Percentiles rank a stretch among this genome's conserved stretches.
Conservation (phyloP, 371 early-diverging fungal species). For the Entomophthora muscae region DNA sequence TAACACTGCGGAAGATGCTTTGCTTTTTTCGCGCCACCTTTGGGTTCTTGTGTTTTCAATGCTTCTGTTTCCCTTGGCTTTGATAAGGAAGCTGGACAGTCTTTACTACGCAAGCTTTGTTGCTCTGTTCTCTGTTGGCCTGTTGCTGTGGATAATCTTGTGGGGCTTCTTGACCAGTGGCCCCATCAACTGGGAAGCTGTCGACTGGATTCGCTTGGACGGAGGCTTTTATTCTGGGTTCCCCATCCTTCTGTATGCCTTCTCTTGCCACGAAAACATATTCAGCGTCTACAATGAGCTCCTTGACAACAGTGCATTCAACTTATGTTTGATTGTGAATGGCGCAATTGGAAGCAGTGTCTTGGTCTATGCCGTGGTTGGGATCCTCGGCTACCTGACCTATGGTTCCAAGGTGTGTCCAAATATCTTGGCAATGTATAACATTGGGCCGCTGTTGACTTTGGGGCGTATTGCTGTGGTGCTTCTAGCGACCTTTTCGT, state of each 20-base stretch:
- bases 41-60: constrained; percentile 74
- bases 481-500: constrained; percentile 80
- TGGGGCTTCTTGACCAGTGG: constrained; percentile 49
- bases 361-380: constrained; percentile 41
- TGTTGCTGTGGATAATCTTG: constrained; percentile 79
- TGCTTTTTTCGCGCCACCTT: constrained; percentile 24
- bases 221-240: constrained; percentile 57
- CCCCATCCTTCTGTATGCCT: constrained; percentile 98
- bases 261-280: constrained; percentile 89
- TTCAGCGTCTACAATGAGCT: constrained; percentile 88
- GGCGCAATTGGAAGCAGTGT: background rate
- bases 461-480: constrained; percentile 80
- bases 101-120: constrained; percentile 86
- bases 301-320: constrained; percentile 46
- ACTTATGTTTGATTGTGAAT: background rate
- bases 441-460: constrained; percentile 52
- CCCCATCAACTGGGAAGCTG: constrained; percentile 28
- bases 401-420: constrained; percentile 75
- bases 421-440: constrained; percentile 82
- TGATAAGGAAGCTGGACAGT: constrained; percentile 75
- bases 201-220: constrained; percentile 31
- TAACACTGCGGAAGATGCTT: constrained; percentile 21
- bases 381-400: constrained; percentile 79
- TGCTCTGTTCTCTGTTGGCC: constrained; percentile 67
- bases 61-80: constrained; percentile 57